A percentile compares a stretch with the other conserved stretches of the same genome.
Conservation (phyloP, 805 yeast genomes). For the Saturnispora quitensis region DNA sequence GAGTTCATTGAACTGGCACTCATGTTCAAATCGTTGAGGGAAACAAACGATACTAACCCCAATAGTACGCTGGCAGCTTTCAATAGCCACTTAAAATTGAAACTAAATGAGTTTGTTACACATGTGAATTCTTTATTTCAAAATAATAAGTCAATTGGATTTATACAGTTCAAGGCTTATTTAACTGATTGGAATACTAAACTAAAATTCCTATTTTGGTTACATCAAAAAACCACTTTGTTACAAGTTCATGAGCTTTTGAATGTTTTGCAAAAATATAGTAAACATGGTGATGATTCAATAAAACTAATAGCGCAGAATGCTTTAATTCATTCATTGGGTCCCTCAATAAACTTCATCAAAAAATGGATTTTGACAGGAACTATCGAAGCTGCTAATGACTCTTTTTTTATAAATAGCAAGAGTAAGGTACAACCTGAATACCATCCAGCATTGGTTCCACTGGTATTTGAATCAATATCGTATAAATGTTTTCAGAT, state of each 20-base stretch:
- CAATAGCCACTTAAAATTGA: background rate
- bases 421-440: background rate
- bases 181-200: slow-evolving; percentile 44
- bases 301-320: slow-evolving; percentile 35
- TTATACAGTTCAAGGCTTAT: slow-evolving; percentile 16
- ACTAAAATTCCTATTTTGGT: slow-evolving; percentile 46
- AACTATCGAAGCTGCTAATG: slow-evolving; percentile 28
- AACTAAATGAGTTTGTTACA: background rate
- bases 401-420: slow-evolving; percentile 11
- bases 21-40: slow-evolving; percentile 4
- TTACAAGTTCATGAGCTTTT: slow-evolving; percentile 44
- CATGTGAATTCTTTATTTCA: background rate
- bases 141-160: background rate
- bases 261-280: slow-evolving; percentile 39
- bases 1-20: slow-evolving; percentile 10
- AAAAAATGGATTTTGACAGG: slow-evolving; percentile 67
- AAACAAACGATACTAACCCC: background rate
- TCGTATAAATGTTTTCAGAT: slow-evolving; percentile 48
- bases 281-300: slow-evolving; percentile 55
- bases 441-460: slow-evolving; percentile 29
- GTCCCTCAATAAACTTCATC: slow-evolving; percentile 53
- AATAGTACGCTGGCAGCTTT: background rate
- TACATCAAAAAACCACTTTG: slow-evolving; percentile 28
- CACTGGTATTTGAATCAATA: slow-evolving; percentile 34
- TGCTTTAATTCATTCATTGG: slow-evolving; percentile 38